Evolutionary conservation across 2,329 filamentous ascomycete species (phyloP), one percentile per base, ranked within the genome.

Genomic region (Alternaria sp.): DNA sequence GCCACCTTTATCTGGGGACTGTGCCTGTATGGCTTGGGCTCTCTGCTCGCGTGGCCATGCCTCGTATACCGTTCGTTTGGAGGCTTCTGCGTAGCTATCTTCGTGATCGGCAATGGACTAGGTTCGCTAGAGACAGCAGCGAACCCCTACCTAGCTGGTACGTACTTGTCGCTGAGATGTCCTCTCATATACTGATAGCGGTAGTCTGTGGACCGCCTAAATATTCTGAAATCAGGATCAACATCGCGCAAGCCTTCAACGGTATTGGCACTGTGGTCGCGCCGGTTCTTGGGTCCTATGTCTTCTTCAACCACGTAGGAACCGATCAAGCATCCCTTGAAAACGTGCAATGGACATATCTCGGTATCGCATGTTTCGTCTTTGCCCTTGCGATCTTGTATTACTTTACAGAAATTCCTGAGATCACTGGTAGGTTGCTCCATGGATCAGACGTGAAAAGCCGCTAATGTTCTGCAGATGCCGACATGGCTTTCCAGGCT

Each of bases 291-390:
- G 87, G 84, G 0, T 84, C 82, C 2, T 85, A 86, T 51, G 87
- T 88, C 49, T 88, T 90, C 77, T 89, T 89, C 74, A 83, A 83
- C 42, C 79, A 85, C 52, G 84, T 82, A 0, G 80, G 82, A 34
- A 80, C 84, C 34, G 81, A 80, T 51, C 77, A 75, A 9, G 74
- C 82, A n/a, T 81, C 83, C 3, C 74, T 89, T 54, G 78, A 81
- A 65, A 89, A 85, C 54, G 87, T 89, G 8, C 87, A 89, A 71
- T 89, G 86, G 86, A 84, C 86, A 2, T 90, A 90, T 67, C 81
- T 89, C 3, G 87, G 85, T 5, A 87, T 89, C 32, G 87, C 87
- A 3, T 80, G 81, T 63, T 89, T 89, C 59, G 86, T 88, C 26
- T 85, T 83, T 62, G 58, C 84, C 9, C 80, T 89, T 1, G 83